Percentiles rank a stretch among this genome's conserved stretches.
phyloP scores from a whole-genome alignment of 2,329 filamentous ascomycete genomes.

The Chrysosporium keratinophilum region DNA sequence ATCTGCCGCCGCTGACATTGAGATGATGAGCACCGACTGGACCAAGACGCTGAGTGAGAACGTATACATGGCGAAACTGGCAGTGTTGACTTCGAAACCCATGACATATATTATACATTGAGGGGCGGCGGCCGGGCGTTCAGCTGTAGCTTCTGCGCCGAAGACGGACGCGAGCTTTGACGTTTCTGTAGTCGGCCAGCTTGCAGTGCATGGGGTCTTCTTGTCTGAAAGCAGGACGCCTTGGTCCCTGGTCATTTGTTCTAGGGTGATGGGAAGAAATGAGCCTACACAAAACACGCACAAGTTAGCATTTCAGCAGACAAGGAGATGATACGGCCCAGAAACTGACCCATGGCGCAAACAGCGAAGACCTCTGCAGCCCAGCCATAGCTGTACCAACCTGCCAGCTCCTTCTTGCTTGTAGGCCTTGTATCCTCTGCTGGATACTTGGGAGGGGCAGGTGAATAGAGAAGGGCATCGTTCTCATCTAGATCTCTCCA shows the following conservation, averaged over 20 bases:
- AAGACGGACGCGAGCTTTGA: slow-evolving; percentile 16
- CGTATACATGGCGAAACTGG: slow-evolving; percentile 52
- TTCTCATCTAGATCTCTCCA: slow-evolving; percentile 8
- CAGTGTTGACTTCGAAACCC: slow-evolving; percentile 68
- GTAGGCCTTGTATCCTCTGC: slow-evolving; percentile 77
- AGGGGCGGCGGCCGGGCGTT: slow-evolving; percentile 15
- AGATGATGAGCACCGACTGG: slow-evolving; percentile 84
- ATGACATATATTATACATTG: slow-evolving; percentile 78
- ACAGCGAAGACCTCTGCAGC: slow-evolving; percentile 94
- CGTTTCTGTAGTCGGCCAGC: slow-evolving; percentile 39
- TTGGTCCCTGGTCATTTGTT: slow-evolving; percentile 85
- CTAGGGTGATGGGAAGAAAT: slow-evolving; percentile 90
- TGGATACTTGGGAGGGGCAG: not conserved
- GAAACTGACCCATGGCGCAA: slow-evolving; percentile 58
- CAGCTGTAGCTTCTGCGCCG: slow-evolving; percentile 17
- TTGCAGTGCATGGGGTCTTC: slow-evolving; percentile 61
- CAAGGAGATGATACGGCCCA: not conserved
- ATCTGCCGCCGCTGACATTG: slow-evolving; percentile 91
- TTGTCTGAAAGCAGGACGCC: slow-evolving; percentile 75
- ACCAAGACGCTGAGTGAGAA: slow-evolving; percentile 86
- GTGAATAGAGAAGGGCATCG: slow-evolving; percentile 3
- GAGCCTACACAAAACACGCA: slow-evolving; percentile 48
- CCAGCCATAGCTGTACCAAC: slow-evolving; percentile 95
- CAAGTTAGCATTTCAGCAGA: not conserved
- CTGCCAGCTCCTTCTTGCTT: slow-evolving; percentile 72